Evolutionary conservation across 768 basidiomycete species (phyloP).

Genomic region (Termitomyces sp.): DNA sequence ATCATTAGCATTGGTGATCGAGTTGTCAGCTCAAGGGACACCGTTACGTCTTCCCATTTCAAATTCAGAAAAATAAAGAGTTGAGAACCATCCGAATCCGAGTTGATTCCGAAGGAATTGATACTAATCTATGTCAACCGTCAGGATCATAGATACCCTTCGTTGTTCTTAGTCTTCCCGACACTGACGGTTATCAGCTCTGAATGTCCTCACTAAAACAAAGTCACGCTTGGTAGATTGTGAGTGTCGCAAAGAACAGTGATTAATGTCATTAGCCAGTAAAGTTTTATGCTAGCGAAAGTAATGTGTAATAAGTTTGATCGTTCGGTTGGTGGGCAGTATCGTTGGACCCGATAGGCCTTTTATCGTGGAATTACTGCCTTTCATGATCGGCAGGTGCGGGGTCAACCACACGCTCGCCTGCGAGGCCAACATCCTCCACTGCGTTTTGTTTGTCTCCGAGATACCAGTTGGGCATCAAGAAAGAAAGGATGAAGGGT

Average conservation of each 20-base stretch:
- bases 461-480: slow-evolving; percentile 66
- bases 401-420: slow-evolving; percentile 18
- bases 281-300: neutral
- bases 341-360: neutral
- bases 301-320: neutral
- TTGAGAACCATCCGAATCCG: too few species aligned
- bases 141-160: too few species aligned
- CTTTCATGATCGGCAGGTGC: slow-evolving; percentile 7
- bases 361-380: slow-evolving; percentile 7
- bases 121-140: too few species aligned
- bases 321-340: neutral
- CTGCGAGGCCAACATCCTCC: slow-evolving; percentile 38
- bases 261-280: neutral
- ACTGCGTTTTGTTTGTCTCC: slow-evolving; percentile 71
- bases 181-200: too few species aligned
- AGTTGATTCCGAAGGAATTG: too few species aligned
- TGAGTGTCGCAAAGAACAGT: neutral
- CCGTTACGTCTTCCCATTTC: too few species aligned
- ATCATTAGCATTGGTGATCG: too few species aligned
- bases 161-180: too few species aligned
- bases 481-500: slow-evolving; percentile 54
- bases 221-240: too few species aligned
- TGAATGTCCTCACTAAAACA: too few species aligned
- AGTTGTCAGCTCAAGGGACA: too few species aligned
- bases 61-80: too few species aligned